Evolutionary conservation across 441 rosid species (phyloP), one percentile per base, ranked within the genome.

Genomic region (Euphorbia schlechtendalii): DNA sequence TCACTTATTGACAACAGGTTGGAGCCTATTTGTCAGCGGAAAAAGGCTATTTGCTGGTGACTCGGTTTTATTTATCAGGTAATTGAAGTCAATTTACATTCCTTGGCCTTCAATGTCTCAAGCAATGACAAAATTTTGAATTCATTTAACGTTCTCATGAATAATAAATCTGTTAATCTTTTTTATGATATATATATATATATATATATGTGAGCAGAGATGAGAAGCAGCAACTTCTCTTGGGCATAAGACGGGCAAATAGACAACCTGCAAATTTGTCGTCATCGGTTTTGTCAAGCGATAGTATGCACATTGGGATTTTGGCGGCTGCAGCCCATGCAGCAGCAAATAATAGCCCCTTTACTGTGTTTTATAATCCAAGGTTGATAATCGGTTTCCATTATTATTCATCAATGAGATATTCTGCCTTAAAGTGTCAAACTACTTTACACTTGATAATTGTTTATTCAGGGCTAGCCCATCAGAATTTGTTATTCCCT

Each of bases 291-390:
- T 80, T 94, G 68, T 94, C 97, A 28, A 89, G 96, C 70, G 99
- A 90, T 67, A 89, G 97, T 81, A 94, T 94, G 97, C 99, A 90
- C 74, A 94, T 94, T 59, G 97, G 97, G 45, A 85, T 94, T 61
- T 83, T 91, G n/a, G 99, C 99, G 48, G 96, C 96, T 5, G 98
- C 99, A 56, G 98, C 99, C 69, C 96, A 94, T 82, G 99, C 99
- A 49, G 90, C 94, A 54, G 94, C 98, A 57, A 94, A 89, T 72
- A 89, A 78, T 63, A 94, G 96, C 68, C 96, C 99, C 25, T 94
- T 94, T 61, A 86, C 89, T 2, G 87, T 94, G 61, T 89, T 87
- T 77, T 94, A 82, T 65, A 94, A 94, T 77, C 96, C 99, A 70
- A 90, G 96, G 93, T 87, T 45, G 21, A 54, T 56, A 27, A 21